These are phyloP conservation scores for Chlorella sp. DNA, from an alignment of 139 green algal species.

Conservation along the genomic window DNA sequence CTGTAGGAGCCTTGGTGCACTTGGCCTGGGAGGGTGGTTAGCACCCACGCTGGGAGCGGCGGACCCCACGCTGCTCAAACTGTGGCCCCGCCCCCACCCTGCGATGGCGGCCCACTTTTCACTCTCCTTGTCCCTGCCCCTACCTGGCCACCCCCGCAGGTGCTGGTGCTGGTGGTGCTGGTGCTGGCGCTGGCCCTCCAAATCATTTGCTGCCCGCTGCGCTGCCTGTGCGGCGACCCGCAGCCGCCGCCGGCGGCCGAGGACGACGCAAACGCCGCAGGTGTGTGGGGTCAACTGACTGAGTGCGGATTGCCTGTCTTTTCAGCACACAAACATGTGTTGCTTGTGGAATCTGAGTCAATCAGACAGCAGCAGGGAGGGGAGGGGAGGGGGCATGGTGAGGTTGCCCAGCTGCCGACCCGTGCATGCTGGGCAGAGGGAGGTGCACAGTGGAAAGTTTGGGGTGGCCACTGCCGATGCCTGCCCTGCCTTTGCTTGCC, in stretches of 20 bases:
- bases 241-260: neutral
- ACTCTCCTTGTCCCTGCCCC: too few relatives aligned
- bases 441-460: too few relatives aligned
- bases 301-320: neutral
- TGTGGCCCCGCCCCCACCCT: too few relatives aligned
- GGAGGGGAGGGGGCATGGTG: neutral
- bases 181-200: slow-evolving; percentile 4
- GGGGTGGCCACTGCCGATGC: too few relatives aligned
- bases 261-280: neutral
- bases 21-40: neutral
- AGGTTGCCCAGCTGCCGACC: too few relatives aligned
- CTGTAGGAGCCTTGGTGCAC: too few relatives aligned
- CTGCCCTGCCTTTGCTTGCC: too few relatives aligned
- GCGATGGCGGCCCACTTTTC: too few relatives aligned
- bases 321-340: too few relatives aligned
- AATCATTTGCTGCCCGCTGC: slow-evolving; percentile 15
- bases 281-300: neutral
- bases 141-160: neutral
- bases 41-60: too few relatives aligned
- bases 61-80: neutral
- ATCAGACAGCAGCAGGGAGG: neutral
- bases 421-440: too few relatives aligned
- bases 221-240: slow-evolving; percentile 15
- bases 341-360: neutral
- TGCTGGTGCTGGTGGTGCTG: slow-evolving; percentile 10